Evolutionary conservation across 768 basidiomycete species (phyloP), one percentile per base, ranked within the genome.

Genomic region (Psilocybe cyanescens): DNA sequence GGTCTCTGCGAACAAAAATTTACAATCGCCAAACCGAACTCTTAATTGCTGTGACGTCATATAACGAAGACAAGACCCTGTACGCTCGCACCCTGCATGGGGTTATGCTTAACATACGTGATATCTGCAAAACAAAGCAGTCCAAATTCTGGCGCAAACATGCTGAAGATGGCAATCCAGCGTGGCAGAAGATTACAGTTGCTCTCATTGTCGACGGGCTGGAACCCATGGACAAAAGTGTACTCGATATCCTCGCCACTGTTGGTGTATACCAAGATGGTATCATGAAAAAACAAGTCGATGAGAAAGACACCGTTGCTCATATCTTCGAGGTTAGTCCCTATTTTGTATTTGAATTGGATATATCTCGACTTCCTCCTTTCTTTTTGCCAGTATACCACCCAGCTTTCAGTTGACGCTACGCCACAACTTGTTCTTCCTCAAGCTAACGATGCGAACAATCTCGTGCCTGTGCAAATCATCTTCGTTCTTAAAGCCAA

Each of bases 31-130:
- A 92, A 65, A 99, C 97, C 1, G 97, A 99, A 65, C 74, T 99
- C 6, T 84, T 98, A 28, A 97, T 99, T 68, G 96, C 95, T 8
- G 92, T 98, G 64, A 97, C 94, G 5, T 93, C 90, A 3, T 95
- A 94, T 78, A 94, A 95, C 64, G 94, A 95, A 74, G 92, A 95
- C 83, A 95, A 94, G 80, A 89, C 87, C 5, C 84, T 94, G n/a
- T 93, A 94, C 70, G 86, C 92, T 29, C 89, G 91, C 65, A 98
- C 97, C 0, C 81, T 99, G 44, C 97, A 98, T 70, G 93, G 93
- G 64, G 90, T 98, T 69, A 98, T 98, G 96, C 75, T 97, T 64
- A 99, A 99, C 75, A 97, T 99, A 63, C 91, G 96, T 65, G 92
- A 99, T 68, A 98, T 98, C 66, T 96, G 95, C 85, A 95, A 91